These are phyloP conservation scores for Delonix regia DNA, from an alignment of 306 rosid species.

Conservation along the genomic window DNA sequence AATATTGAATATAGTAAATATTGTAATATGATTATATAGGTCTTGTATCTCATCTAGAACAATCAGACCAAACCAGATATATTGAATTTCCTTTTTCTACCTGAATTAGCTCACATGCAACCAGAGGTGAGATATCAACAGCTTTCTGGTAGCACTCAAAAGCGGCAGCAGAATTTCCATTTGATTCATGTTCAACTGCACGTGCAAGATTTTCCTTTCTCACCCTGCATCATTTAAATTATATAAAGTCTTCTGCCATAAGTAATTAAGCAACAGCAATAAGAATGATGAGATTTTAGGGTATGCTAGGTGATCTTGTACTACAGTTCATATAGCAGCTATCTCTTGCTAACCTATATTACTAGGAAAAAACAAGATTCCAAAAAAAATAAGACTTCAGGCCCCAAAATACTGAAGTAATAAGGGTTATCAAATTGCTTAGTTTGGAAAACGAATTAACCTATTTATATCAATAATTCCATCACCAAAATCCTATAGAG, in stretches of 20 bases:
- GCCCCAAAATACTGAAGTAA: neutral
- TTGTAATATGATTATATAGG: neutral
- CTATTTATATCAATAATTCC: slow-evolving; percentile 1
- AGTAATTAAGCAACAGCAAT: slow-evolving; percentile 2
- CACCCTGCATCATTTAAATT: slow-evolving; percentile 48
- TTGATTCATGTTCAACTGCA: slow-evolving; percentile 73
- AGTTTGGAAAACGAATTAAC: neutral
- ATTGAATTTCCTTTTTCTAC: slow-evolving; percentile 40
- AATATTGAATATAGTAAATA: neutral
- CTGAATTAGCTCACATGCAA: slow-evolving; percentile 82
- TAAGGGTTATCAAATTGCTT: neutral
- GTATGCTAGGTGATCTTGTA: slow-evolving; percentile 20
- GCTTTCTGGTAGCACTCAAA: slow-evolving; percentile 97
- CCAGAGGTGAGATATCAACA: slow-evolving; percentile 83
- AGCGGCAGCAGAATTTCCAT: slow-evolving; percentile 86
- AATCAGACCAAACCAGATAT: slow-evolving; percentile 9
- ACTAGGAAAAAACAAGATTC: neutral
- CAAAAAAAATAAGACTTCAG: neutral
- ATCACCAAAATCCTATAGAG: neutral
- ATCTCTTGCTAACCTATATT: neutral
- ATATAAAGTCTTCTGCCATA: slow-evolving; percentile 29
- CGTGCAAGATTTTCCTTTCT: slow-evolving; percentile 89
- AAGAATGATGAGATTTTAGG: neutral
- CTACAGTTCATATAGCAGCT: neutral
- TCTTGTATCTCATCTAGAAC: slow-evolving; percentile 18